phyloP scores from a whole-genome alignment of 345 rosid species.

The Linum usitatissimum region DNA sequence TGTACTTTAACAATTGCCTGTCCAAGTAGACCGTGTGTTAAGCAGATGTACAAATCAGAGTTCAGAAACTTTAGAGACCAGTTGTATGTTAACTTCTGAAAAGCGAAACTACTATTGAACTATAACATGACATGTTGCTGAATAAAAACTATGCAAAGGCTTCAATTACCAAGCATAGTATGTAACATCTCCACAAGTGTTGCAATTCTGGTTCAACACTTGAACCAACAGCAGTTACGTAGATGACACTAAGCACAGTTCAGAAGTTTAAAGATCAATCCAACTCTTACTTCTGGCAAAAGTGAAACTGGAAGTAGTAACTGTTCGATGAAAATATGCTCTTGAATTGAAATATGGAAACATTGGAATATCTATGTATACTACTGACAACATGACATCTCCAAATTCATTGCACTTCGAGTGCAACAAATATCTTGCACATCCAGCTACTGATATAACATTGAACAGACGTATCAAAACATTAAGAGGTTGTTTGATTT shows the following conservation, averaged over 20 bases:
- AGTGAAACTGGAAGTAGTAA: background rate
- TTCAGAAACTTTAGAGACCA: no score
- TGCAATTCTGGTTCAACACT: no score
- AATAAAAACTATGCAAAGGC: no score
- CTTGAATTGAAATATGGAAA: background rate
- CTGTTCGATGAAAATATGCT: no score
- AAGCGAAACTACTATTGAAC: no score
- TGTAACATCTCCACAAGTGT: no score
- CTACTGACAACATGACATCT: background rate
- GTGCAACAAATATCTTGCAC: background rate
- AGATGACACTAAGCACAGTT: background rate
- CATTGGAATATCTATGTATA: background rate
- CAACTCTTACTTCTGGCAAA: background rate
- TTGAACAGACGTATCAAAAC: background rate
- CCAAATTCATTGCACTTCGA: background rate
- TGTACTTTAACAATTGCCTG: background rate
- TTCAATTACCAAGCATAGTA: no score
- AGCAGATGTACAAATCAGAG: no score
- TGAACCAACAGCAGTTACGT: no score
- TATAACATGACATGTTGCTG: no score
- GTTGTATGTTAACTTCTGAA: no score
- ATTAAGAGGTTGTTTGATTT: no score
- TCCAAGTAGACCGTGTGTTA: background rate
- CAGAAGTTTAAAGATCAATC: background rate
- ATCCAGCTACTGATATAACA: background rate